Evolutionary conservation across 1,284 basidiomycete species (phyloP), one percentile per base, ranked within the genome.

Genomic region (Ganoderma sinense): DNA sequence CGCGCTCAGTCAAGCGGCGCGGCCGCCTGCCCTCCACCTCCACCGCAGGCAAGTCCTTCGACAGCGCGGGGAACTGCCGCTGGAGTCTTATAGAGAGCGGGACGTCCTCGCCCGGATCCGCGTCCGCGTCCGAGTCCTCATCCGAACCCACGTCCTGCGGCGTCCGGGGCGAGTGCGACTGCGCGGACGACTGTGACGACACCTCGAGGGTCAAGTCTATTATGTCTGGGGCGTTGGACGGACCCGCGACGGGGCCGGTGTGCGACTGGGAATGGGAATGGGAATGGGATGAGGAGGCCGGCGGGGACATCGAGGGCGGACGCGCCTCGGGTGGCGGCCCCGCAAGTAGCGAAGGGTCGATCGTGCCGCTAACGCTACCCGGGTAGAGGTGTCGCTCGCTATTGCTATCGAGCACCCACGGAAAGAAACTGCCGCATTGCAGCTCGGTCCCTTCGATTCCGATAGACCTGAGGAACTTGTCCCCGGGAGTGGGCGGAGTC

Each of bases 331-430:
- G 65, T 5, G 29, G 61, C 13, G 26, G 41, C 3, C 70, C 74
- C 2, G 71, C 73, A 41, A 78, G 75, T 0, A 77, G 68, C 7
- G 78, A 74, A 0, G 77, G 78, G 62, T 78, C 74, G 62, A 78
- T 78, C 39, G 77, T 78, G 20, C 73, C 75, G 39, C 59, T n/a
- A 4, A 11, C 11, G 13, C 23, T 13, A 23, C 13, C 48, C 4
- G 58, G 8, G 31, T 56, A 26, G 40, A 66, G 62, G 33, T n/a
- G 7, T 23, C 55, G 66, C 56, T 56, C 56, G 23, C 33, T 43
- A 36, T n/a, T 29, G 26, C 23, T 29, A 33, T n/a, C n/a, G 33
- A 55, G 31, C 31, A 40, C n/a, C 62, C 62, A 64, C 31, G 62
- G 48, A 39, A 29, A 51, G 31, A 64, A 33, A 16, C 51, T 39